Conservation (phyloP, 306 rosid genomes). For the Medicago truncatula region MtrunA17r5.0-ANR NC_053046.1:4238001-4238500, state of each 20-base stretch:
- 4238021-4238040: constrained; percentile 36
- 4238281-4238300: constrained; percentile 88
- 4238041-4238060: constrained; percentile 76
- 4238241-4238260: constrained; percentile 99
- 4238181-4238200: constrained; percentile 92
- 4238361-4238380: constrained; percentile 74
- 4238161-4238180: constrained; percentile 83
- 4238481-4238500: background rate
- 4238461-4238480: constrained; percentile 23
- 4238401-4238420: constrained; percentile 42
- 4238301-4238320: constrained; percentile 96
- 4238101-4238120: constrained; percentile 82
- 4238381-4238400: constrained; percentile 63
- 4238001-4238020: background rate
- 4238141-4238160: constrained; percentile 95
- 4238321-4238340: constrained; percentile 94
- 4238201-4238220: constrained; percentile 87
- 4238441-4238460: constrained; percentile 14
- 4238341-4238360: constrained; percentile 61
- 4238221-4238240: constrained; percentile 85
- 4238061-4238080: constrained; percentile 94
- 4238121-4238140: constrained; percentile 92
- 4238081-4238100: constrained; percentile 78
- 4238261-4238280: constrained; percentile 97
- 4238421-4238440: constrained; percentile 1